These are phyloP conservation scores for Xylaria castorea DNA, from an alignment of 495 filamentous ascomycete species.

Conservation along the genomic window DNA sequence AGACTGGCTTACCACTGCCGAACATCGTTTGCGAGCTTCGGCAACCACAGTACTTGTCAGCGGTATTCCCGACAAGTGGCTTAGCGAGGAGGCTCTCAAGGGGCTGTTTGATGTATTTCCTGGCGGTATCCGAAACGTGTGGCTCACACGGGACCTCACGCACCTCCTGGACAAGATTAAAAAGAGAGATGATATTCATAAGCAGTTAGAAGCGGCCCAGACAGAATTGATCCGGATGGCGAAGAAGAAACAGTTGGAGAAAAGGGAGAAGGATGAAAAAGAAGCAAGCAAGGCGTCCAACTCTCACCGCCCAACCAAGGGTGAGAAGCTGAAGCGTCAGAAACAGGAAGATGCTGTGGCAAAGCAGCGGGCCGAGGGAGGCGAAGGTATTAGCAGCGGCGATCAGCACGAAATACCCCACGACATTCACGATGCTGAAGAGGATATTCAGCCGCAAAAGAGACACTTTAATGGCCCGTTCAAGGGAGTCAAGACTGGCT, in stretches of 20 bases:
- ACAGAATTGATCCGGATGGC: conserved; percentile 81
- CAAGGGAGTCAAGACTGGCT: conserved; percentile 40
- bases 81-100: conserved; percentile 77
- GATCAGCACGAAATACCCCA: conserved; percentile 82
- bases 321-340: conserved; percentile 55
- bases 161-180: conserved; percentile 87
- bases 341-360: conserved; percentile 63
- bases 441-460: conserved; percentile 46
- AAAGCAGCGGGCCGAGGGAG: conserved; percentile 65
- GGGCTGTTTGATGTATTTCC: conserved; percentile 96
- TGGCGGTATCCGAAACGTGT: conserved; percentile 93
- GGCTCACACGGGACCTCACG: conserved; percentile 93
- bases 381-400: conserved; percentile 78
- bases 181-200: conserved; percentile 72
- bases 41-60: conserved; percentile 94
- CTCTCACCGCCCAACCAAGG: conserved; percentile 54
- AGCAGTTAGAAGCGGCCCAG: conserved; percentile 78
- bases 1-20: conserved; percentile 91
- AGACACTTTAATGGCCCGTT: conserved; percentile 32
- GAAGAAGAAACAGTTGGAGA: conserved; percentile 76
- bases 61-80: conserved; percentile 88
- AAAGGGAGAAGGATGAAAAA: conserved; percentile 68
- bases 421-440: conserved; percentile 70
- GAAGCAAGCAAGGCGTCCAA: conserved; percentile 59
- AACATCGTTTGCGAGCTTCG: conserved; percentile 93